These are phyloP conservation scores for Daedalea quercina DNA, from an alignment of 768 basidiomycete species.

Conservation along the genomic window DNA sequence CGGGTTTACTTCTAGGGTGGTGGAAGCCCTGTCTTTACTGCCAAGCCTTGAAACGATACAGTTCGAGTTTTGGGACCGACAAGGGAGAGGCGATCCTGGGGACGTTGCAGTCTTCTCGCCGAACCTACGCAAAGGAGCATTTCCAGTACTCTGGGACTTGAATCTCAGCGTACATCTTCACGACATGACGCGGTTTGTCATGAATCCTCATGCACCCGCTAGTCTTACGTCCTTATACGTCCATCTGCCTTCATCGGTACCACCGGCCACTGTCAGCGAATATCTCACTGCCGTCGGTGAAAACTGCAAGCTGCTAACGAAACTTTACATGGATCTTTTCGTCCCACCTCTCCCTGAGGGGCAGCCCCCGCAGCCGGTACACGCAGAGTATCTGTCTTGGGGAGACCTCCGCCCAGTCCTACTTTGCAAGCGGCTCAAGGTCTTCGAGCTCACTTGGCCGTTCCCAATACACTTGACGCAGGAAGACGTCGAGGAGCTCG, in stretches of 20 bases:
- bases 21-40: conserved; percentile 40
- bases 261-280: conserved; percentile 32
- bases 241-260: conserved; percentile 40
- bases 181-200: conserved; percentile 40
- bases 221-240: conserved; percentile 47
- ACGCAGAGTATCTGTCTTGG: conserved; percentile 25
- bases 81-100: conserved; percentile 38
- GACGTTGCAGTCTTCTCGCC: conserved; percentile 44
- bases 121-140: conserved; percentile 38
- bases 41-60: conserved; percentile 40
- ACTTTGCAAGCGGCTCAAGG: conserved; percentile 20
- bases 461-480: conserved; percentile 18
- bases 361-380: neutral
- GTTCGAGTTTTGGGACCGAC: conserved; percentile 42
- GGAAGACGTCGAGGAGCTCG: conserved; percentile 24
- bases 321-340: conserved; percentile 33
- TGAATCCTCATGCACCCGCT: conserved; percentile 35
- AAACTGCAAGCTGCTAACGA: conserved; percentile 40
- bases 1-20: conserved; percentile 37
- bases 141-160: conserved; percentile 47
- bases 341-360: neutral
- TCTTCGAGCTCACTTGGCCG: conserved; percentile 28
- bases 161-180: conserved; percentile 39
- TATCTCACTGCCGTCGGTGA: conserved; percentile 40
- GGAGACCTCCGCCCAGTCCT: conserved; percentile 32